Percentiles rank a stretch among this genome's conserved stretches.
phyloP scores from a whole-genome alignment of 306 rosid species.

The Argentina anserina region DNA sequence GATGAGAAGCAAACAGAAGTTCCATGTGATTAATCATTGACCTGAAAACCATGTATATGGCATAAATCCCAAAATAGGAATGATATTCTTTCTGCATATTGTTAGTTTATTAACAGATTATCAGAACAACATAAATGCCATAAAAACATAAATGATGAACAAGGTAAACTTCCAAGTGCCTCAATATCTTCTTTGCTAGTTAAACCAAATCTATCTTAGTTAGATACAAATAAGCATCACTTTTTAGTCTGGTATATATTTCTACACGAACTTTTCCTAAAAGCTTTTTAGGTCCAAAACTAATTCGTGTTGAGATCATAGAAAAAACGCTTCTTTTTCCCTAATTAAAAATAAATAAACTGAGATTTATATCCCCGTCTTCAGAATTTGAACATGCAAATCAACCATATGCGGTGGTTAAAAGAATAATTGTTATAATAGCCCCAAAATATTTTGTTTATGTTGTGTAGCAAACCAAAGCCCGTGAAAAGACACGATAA shows the following conservation, averaged over 20 bases:
- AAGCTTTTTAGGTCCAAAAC: too few relatives aligned
- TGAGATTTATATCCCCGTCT: too few relatives aligned
- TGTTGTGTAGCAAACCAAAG: neutral
- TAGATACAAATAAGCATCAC: too few relatives aligned
- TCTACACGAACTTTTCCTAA: too few relatives aligned
- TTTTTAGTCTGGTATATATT: too few relatives aligned
- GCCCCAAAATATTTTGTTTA: neutral
- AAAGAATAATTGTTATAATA: too few relatives aligned
- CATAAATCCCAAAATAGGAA: conserved; percentile 14
- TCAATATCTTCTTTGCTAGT: neutral
- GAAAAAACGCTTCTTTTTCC: too few relatives aligned
- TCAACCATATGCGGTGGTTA: too few relatives aligned
- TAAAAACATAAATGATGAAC: neutral
- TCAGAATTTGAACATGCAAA: too few relatives aligned
- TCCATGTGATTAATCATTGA: conserved; percentile 72
- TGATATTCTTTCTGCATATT: conserved; percentile 8
- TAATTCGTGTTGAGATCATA: too few relatives aligned
- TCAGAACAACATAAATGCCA: neutral
- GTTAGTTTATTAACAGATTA: neutral
- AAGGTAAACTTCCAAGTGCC: neutral
- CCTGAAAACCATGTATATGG: conserved; percentile 20
- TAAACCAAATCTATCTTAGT: neutral
- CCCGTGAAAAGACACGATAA: neutral
- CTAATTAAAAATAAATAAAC: too few relatives aligned
- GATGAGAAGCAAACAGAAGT: conserved; percentile 34